These are phyloP conservation scores for Usnea hakonensis DNA, from an alignment of 495 filamentous ascomycete genomes.

Conservation along the genomic window DNA sequence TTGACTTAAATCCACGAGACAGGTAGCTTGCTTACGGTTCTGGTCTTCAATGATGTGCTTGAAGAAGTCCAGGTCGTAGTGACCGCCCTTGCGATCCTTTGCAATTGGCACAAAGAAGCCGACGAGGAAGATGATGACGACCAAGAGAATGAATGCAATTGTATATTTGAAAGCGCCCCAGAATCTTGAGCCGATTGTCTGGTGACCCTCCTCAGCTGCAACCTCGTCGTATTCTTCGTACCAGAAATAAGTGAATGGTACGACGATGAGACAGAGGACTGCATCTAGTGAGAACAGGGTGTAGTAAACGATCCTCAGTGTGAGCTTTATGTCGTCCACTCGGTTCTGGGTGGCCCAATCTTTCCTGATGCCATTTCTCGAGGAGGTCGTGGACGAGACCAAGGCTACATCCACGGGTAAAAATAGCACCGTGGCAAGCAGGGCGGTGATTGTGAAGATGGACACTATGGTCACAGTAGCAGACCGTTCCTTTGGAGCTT, in stretches of 20 bases:
- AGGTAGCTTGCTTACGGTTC: constrained; percentile 53
- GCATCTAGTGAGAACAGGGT: constrained; percentile 86
- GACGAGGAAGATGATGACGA: constrained; percentile 77
- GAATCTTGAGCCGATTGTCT: constrained; percentile 58
- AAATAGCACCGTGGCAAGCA: constrained; percentile 87
- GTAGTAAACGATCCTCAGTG: constrained; percentile 87
- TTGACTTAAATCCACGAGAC: neutral
- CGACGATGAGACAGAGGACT: constrained; percentile 77
- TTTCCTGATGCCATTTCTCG: constrained; percentile 73
- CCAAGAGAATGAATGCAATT: constrained; percentile 67
- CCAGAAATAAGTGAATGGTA: constrained; percentile 97
- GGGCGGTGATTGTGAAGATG: constrained; percentile 73
- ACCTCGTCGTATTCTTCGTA: constrained; percentile 94
- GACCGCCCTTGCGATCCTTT: constrained; percentile 47
- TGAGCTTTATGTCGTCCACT: constrained; percentile 66
- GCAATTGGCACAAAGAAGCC: constrained; percentile 88
- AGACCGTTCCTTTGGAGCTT: constrained; percentile 79
- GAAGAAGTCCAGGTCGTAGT: constrained; percentile 82
- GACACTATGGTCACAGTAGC: constrained; percentile 69
- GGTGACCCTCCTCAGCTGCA: constrained; percentile 65
- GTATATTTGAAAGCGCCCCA: constrained; percentile 89
- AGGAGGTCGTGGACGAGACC: constrained; percentile 76
- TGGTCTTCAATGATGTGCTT: constrained; percentile 64
- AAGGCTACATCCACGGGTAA: constrained; percentile 93
- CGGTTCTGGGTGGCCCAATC: constrained; percentile 81